phyloP scores from a whole-genome alignment of 1,284 basidiomycete genomes.

The Malassezia psittaci region DNA sequence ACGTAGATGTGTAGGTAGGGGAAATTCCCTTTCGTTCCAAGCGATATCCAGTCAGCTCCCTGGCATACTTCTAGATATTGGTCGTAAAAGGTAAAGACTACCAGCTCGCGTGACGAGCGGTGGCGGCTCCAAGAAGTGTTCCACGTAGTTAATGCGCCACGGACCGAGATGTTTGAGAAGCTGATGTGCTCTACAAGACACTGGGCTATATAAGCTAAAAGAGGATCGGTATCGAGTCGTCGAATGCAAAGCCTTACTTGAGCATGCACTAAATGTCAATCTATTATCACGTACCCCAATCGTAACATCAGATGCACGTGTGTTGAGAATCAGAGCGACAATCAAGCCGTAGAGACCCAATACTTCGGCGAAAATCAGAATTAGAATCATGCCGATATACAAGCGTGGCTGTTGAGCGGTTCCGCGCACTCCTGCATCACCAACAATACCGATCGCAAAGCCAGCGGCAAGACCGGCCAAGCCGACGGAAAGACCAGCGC shows the following conservation, averaged over 20 bases:
- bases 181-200: neutral
- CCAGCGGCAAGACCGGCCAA: constrained; percentile 89
- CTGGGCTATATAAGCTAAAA: neutral
- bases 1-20: neutral
- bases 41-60: too few species aligned
- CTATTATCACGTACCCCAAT: constrained; percentile 3
- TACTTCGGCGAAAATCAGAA: constrained; percentile 85
- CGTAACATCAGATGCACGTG: constrained; percentile 37
- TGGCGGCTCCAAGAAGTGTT: too few species aligned
- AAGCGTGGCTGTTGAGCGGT: constrained; percentile 68
- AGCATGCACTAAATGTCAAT: constrained; percentile 19
- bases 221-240: neutral
- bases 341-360: constrained; percentile 78
- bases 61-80: too few species aligned
- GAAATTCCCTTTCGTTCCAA: too few species aligned
- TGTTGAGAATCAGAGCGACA: constrained; percentile 80
- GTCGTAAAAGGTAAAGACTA: too few species aligned
- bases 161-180: neutral
- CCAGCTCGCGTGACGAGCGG: too few species aligned
- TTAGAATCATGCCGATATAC: constrained; percentile 65
- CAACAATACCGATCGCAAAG: constrained; percentile 91
- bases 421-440: constrained; percentile 61
- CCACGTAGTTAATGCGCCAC: neutral
- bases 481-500: constrained; percentile 83
- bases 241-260: constrained; percentile 15